Evolutionary conservation across 495 filamentous ascomycete species (phyloP).

Genomic region (Penicillium diatomitis): DNA sequence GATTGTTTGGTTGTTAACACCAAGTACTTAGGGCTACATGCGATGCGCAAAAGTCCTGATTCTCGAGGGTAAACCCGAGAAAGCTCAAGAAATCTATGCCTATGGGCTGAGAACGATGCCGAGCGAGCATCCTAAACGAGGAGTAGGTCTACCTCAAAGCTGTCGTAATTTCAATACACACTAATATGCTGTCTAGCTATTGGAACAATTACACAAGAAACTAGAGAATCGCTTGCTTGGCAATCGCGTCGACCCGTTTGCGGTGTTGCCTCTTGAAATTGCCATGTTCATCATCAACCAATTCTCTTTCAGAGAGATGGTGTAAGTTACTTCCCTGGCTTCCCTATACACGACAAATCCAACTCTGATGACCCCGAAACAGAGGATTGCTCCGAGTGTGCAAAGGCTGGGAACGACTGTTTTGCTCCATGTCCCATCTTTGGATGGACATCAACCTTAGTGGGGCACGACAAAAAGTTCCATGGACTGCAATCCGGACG

Average conservation of each 20-base stretch:
- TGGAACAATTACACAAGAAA: slow-evolving; percentile 38
- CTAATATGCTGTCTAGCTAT: slow-evolving; percentile 16
- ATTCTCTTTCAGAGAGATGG: slow-evolving; percentile 39
- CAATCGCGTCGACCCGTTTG: slow-evolving; percentile 37
- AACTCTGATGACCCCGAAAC: no score
- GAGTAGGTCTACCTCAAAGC: slow-evolving; percentile 22
- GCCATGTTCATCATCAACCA: slow-evolving; percentile 34
- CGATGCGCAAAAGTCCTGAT: slow-evolving; percentile 54
- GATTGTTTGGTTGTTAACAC: no score
- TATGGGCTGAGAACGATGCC: slow-evolving; percentile 46
- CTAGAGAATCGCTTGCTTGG: slow-evolving; percentile 24
- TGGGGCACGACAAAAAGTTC: slow-evolving; percentile 29
- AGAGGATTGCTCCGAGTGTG: slow-evolving; percentile 45
- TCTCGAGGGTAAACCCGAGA: slow-evolving; percentile 41
- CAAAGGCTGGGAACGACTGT: slow-evolving; percentile 40
- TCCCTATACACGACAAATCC: no score
- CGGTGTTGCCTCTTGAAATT: slow-evolving; percentile 40
- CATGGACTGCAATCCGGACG: slow-evolving; percentile 27
- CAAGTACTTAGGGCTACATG: slow-evolving; percentile 46
- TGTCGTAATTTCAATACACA: not conserved
- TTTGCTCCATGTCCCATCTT: slow-evolving; percentile 31
- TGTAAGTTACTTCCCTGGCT: slow-evolving; percentile 24
- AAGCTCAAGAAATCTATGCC: slow-evolving; percentile 51
- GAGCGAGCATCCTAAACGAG: slow-evolving; percentile 30
- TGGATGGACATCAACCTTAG: slow-evolving; percentile 48